A percentile compares a stretch with the other conserved stretches of the same genome.
Conservation (phyloP, 2,329 filamentous ascomycete species). For the Exophiala calicioides region DNA sequence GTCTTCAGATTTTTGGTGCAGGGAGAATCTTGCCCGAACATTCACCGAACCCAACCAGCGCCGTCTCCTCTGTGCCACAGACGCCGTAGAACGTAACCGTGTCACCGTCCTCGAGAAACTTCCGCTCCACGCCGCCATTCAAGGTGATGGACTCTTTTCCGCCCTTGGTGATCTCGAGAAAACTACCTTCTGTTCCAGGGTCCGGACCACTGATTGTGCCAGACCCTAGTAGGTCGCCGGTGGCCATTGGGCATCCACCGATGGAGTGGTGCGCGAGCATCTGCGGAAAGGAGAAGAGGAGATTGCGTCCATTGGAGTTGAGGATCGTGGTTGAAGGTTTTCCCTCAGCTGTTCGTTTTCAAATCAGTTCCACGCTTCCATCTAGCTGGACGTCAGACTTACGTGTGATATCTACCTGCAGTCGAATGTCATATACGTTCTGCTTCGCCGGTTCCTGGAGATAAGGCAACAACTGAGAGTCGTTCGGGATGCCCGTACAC, state of each 20-base stretch:
- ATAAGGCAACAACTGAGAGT: constrained; percentile 60
- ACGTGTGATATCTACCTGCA: constrained; percentile 66
- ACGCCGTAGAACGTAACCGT: constrained; percentile 66
- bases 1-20: constrained; percentile 34
- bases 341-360: constrained; percentile 36
- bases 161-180: constrained; percentile 70
- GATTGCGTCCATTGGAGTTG: constrained; percentile 62
- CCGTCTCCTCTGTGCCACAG: constrained; percentile 62
- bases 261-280: constrained; percentile 80
- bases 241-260: constrained; percentile 71
- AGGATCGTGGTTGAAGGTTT: constrained; percentile 60
- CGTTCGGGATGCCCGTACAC: constrained; percentile 55
- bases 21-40: constrained; percentile 65
- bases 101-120: constrained; percentile 75
- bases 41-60: constrained; percentile 75
- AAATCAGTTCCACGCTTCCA: constrained; percentile 7
- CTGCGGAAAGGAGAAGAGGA: constrained; percentile 81
- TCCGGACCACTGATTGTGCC: constrained; percentile 73
- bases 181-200: constrained; percentile 62
- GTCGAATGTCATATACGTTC: constrained; percentile 67
- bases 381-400: constrained; percentile 33
- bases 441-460: constrained; percentile 61
- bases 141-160: constrained; percentile 67
- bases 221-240: constrained; percentile 74
- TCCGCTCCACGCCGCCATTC: constrained; percentile 65